phyloP scores from a whole-genome alignment of 2,329 filamentous ascomycete species.

The Trichoderma sp. region DNA sequence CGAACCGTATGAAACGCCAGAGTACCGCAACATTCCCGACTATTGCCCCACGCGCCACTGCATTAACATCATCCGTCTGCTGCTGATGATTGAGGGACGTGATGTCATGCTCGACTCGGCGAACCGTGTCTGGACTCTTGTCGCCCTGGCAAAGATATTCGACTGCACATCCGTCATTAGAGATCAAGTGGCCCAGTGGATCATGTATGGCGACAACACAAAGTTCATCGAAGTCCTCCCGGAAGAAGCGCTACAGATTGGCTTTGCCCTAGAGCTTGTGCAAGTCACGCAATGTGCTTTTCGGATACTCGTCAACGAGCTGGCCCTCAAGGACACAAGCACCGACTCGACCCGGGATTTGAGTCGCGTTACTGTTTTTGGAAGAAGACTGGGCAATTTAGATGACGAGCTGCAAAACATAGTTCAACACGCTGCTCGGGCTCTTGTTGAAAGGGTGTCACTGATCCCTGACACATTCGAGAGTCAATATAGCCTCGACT shows the following conservation, averaged over 20 bases:
- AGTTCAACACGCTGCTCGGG: conserved; percentile 57
- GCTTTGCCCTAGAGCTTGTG: conserved; percentile 44
- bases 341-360: background rate
- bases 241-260: conserved; percentile 60
- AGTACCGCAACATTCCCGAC: conserved; percentile 46
- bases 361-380: conserved; percentile 39
- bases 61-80: conserved; percentile 60
- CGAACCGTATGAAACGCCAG: conserved; percentile 27
- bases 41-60: conserved; percentile 65
- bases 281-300: conserved; percentile 51
- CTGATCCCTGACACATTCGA: conserved; percentile 7
- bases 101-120: conserved; percentile 61
- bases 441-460: conserved; percentile 48
- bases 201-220: conserved; percentile 53
- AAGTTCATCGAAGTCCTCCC: conserved; percentile 63
- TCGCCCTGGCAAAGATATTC: conserved; percentile 59
- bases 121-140: conserved; percentile 64
- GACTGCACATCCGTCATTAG: conserved; percentile 48
- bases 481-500: conserved; percentile 35
- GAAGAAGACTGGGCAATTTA: conserved; percentile 47
- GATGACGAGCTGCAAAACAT: conserved; percentile 56
- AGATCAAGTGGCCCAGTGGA: conserved; percentile 57
- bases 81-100: conserved; percentile 56
- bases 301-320: conserved; percentile 61
- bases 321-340: conserved; percentile 47